phyloP scores from a whole-genome alignment of 2,329 filamentous ascomycete species.

The Xylaria sp. region DNA sequence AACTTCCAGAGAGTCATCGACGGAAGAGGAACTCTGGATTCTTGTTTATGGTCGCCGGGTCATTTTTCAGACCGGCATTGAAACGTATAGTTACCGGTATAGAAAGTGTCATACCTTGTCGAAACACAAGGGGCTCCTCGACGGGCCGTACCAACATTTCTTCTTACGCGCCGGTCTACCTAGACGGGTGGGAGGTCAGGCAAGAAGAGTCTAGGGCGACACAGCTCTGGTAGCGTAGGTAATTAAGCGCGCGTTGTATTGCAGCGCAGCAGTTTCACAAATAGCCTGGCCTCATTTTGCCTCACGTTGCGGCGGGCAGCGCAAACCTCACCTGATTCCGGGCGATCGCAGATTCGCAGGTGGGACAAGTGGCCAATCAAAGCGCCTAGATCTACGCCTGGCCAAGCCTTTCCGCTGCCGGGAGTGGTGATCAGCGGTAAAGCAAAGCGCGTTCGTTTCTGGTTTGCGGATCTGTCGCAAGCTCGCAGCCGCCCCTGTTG shows the following conservation, averaged over 20 bases:
- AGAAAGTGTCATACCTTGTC: constrained; percentile 1
- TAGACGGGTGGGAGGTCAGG: neutral
- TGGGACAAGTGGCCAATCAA: constrained; percentile 31
- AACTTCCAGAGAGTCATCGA: neutral
- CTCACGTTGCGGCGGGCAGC: constrained; percentile 38
- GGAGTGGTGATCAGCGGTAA: constrained; percentile 36
- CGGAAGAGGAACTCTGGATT: neutral
- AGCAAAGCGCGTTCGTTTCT: constrained; percentile 47
- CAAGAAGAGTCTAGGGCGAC: neutral
- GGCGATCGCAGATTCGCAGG: constrained; percentile 43
- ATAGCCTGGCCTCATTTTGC: constrained; percentile 42
- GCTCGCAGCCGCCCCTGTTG: constrained; percentile 44
- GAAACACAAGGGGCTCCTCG: constrained; percentile 4
- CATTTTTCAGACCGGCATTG: neutral
- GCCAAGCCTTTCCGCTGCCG: constrained; percentile 24
- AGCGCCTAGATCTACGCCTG: constrained; percentile 17
- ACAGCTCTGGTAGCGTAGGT: no score
- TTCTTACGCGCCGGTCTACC: constrained; percentile 6
- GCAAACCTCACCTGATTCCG: constrained; percentile 45
- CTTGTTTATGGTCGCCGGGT: neutral
- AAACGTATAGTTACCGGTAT: constrained; percentile 3
- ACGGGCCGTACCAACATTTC: neutral
- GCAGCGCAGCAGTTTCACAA: constrained; percentile 40
- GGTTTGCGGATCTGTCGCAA: constrained; percentile 51
- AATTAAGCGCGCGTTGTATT: constrained; percentile 22